Percentiles rank a stretch among this genome's conserved stretches.
Conservation (phyloP, 1,284 basidiomycete species). For the Acaromyces ingoldii region DNA sequence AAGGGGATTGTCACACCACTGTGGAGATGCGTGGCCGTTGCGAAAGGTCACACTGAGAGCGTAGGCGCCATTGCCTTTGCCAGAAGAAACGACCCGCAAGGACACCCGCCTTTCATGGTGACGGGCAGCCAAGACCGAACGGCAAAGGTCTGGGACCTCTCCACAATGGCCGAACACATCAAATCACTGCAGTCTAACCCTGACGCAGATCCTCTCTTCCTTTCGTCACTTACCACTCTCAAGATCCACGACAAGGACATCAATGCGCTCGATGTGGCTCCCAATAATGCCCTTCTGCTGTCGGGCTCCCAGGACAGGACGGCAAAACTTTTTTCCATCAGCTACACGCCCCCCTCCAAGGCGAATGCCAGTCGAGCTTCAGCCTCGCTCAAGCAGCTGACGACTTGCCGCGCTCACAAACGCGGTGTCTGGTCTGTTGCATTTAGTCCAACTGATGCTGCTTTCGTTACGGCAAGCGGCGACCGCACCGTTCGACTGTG, state of each 20-base stretch:
- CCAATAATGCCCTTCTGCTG: conserved; percentile 80
- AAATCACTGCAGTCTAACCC: too few species aligned
- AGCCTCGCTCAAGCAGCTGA: conserved; percentile 63
- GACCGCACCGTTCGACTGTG: conserved; percentile 92
- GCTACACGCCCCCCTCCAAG: conserved; percentile 56
- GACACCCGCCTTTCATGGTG: conserved; percentile 59
- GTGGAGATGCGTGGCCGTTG: conserved; percentile 80
- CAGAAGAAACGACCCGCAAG: too few species aligned
- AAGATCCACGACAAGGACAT: conserved; percentile 98
- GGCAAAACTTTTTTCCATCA: conserved; percentile 80
- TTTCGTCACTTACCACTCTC: conserved; percentile 70
- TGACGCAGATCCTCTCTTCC: conserved; percentile 6
- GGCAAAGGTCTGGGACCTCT: conserved; percentile 91
- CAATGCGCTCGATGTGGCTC: conserved; percentile 88
- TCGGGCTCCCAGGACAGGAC: conserved; percentile 95
- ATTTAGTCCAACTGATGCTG: conserved; percentile 76
- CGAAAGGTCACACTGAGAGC: conserved; percentile 90
- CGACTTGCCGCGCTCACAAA: conserved; percentile 90
- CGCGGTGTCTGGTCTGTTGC: conserved; percentile 91
- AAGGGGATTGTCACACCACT: too few species aligned
- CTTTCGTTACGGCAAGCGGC: conserved; percentile 86
- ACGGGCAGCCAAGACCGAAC: conserved; percentile 95
- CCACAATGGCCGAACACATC: conserved; percentile 12
- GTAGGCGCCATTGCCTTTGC: conserved; percentile 79
- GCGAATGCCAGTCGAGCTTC: conserved; percentile 25